Percentiles rank a stretch among this genome's conserved stretches.
These are phyloP conservation scores for Trametes sanguinea DNA, from an alignment of 768 basidiomycete genomes.

Conservation along the genomic window DNA sequence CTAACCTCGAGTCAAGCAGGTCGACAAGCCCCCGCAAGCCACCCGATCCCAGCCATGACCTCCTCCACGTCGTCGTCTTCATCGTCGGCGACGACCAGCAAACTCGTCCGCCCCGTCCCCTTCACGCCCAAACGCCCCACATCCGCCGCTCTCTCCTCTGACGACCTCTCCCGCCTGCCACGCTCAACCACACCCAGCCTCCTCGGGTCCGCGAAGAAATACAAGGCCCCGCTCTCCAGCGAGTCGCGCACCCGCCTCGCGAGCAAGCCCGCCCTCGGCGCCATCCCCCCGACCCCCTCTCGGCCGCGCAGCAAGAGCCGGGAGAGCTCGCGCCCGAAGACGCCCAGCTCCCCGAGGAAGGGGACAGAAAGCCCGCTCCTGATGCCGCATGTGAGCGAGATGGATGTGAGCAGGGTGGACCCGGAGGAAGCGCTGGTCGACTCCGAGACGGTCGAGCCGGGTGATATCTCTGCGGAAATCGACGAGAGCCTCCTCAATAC, in stretches of 20 bases:
- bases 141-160: slow-evolving; percentile 38
- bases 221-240: slow-evolving; percentile 61
- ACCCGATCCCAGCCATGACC: neutral
- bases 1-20: no score
- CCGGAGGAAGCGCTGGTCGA: slow-evolving; percentile 78
- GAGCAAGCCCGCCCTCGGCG: slow-evolving; percentile 36
- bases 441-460: slow-evolving; percentile 66
- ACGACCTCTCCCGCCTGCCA: slow-evolving; percentile 34
- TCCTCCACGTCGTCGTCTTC: slow-evolving; percentile 4
- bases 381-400: slow-evolving; percentile 56
- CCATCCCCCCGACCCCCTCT: slow-evolving; percentile 54
- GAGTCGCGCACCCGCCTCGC: slow-evolving; percentile 36
- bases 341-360: slow-evolving; percentile 37
- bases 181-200: slow-evolving; percentile 41
- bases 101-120: slow-evolving; percentile 42
- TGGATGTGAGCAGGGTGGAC: slow-evolving; percentile 76
- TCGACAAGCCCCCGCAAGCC: no score
- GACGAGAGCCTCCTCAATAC: slow-evolving; percentile 57
- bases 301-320: slow-evolving; percentile 37
- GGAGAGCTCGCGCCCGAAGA: slow-evolving; percentile 37
- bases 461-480: slow-evolving; percentile 68
- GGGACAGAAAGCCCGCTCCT: slow-evolving; percentile 52
- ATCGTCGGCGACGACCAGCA: slow-evolving; percentile 31
- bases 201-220: slow-evolving; percentile 59
- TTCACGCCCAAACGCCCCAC: slow-evolving; percentile 60